phyloP scores from a whole-genome alignment of 345 rosid species.

The Trapa bicornis region DNA sequence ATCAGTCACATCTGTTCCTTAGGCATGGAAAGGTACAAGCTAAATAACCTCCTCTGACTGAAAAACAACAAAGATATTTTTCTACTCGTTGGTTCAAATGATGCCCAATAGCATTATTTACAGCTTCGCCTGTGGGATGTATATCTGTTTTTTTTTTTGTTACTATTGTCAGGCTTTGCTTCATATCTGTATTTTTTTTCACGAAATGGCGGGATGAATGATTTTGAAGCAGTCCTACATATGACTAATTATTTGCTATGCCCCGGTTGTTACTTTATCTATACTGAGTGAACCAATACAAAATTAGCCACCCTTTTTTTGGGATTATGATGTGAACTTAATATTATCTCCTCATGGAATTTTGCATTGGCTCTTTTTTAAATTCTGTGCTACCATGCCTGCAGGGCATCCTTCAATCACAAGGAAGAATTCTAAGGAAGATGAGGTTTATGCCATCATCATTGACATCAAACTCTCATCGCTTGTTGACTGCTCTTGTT shows the following conservation, averaged over 20 bases:
- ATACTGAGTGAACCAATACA: background rate
- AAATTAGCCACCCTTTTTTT: background rate
- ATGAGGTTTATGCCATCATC: slow-evolving; percentile 97
- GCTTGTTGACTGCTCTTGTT: slow-evolving; percentile 87
- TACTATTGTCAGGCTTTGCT: background rate
- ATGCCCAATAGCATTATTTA: background rate
- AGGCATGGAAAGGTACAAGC: slow-evolving; percentile 77
- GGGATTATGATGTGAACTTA: background rate
- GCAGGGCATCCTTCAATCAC: slow-evolving; percentile 98
- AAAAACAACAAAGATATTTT: background rate
- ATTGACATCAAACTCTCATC: slow-evolving; percentile 78
- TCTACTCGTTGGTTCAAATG: background rate
- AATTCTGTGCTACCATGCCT: slow-evolving; percentile 11
- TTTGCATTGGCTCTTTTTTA: background rate
- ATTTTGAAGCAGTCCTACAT: background rate
- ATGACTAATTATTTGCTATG: background rate
- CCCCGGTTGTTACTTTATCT: background rate
- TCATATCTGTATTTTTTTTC: background rate
- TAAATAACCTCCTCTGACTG: slow-evolving; percentile 8
- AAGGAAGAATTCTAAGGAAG: slow-evolving; percentile 86
- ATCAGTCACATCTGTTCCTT: slow-evolving; percentile 86
- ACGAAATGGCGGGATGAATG: background rate
- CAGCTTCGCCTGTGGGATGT: background rate
- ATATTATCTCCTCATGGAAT: background rate
- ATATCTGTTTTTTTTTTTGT: background rate